Percentiles rank a stretch among this genome's conserved stretches.
These are phyloP conservation scores for Cordia subcordata DNA, from an alignment of 257 asterid genomes.

Conservation along the genomic window DNA sequence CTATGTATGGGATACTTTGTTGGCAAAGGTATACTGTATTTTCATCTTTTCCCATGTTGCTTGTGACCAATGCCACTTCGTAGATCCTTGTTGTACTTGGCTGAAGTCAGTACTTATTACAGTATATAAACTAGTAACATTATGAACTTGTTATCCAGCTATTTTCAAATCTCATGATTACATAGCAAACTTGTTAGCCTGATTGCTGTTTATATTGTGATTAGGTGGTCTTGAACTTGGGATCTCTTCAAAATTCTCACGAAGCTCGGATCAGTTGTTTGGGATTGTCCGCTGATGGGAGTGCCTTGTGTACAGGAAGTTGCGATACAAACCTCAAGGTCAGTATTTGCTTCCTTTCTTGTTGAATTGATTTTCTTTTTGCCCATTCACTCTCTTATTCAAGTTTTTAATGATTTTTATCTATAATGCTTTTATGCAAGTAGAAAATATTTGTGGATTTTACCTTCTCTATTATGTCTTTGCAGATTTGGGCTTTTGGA, in stretches of 20 bases:
- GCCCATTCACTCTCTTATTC: neutral
- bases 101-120: too few species aligned
- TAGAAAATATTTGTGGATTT: neutral
- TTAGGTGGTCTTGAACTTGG: constrained; percentile 84
- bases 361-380: neutral
- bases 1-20: constrained; percentile 90
- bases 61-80: neutral
- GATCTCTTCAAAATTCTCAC: constrained; percentile 86
- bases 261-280: constrained; percentile 73
- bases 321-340: constrained; percentile 94
- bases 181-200: neutral
- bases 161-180: neutral
- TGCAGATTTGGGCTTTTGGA: constrained; percentile 98
- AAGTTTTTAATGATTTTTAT: neutral
- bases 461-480: neutral
- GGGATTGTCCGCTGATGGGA: constrained; percentile 94
- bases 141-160: neutral
- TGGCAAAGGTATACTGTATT: constrained; percentile 65
- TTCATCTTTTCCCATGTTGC: constrained; percentile 11
- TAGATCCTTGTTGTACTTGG: too few species aligned
- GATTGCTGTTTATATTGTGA: constrained; percentile 4
- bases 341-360: constrained; percentile 13
- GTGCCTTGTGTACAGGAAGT: constrained; percentile 98
- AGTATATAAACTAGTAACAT: too few species aligned
- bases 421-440: neutral